Percentiles rank a stretch among this genome's conserved stretches.
Evolutionary conservation across 306 rosid genomes (phyloP).

Genomic region (Pueraria montana): DNA sequence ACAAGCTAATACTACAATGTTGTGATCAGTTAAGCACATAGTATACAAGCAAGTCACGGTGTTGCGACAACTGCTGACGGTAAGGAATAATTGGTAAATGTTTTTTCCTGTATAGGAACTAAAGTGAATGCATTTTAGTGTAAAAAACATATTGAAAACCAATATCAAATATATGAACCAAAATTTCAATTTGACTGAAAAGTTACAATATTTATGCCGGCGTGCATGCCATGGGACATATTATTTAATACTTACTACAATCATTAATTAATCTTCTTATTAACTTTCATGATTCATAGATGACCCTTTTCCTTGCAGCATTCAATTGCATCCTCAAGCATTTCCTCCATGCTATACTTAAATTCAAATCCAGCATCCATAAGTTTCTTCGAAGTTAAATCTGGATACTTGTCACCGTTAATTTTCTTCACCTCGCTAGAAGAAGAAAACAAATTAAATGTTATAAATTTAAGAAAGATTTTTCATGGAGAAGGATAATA

Average conservation of each 20-base stretch:
- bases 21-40: no score
- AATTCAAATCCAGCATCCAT: constrained; percentile 62
- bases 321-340: constrained; percentile 55
- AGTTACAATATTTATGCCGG: background rate
- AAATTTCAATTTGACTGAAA: background rate
- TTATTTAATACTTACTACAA: no score
- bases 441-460: background rate
- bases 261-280: background rate
- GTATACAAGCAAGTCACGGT: no score
- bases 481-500: background rate
- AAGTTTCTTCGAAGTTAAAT: constrained; percentile 61
- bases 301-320: constrained; percentile 45
- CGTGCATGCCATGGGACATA: background rate
- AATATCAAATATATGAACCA: background rate
- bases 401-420: constrained; percentile 21
- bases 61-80: no score
- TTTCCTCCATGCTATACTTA: constrained; percentile 59
- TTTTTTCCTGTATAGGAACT: no score
- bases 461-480: background rate
- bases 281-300: background rate
- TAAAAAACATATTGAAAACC: no score
- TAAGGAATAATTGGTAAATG: no score
- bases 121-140: no score
- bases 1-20: no score
- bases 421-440: constrained; percentile 49